phyloP scores from a whole-genome alignment of 441 rosid genomes.

The Gossypium davidsonii region DNA sequence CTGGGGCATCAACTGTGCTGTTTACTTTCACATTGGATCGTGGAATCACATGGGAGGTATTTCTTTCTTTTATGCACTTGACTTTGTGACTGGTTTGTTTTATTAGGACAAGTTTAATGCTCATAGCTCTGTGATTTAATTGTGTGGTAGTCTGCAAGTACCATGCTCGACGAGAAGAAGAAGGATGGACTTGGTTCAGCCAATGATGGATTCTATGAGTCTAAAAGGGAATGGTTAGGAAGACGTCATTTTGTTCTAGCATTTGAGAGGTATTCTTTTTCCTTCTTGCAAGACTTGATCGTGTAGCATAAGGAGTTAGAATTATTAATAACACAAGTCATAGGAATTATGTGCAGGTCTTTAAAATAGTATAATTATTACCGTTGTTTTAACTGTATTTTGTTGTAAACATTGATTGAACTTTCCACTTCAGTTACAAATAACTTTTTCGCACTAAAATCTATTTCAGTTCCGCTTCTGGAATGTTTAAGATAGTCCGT shows the following conservation, averaged over 20 bases:
- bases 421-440: background rate
- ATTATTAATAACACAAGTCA: background rate
- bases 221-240: slow-evolving; percentile 97
- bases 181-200: slow-evolving; percentile 77
- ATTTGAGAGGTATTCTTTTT: slow-evolving; percentile 67
- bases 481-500: slow-evolving; percentile 79
- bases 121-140: slow-evolving; percentile 11
- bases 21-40: slow-evolving; percentile 89
- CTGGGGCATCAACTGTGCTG: slow-evolving; percentile 88
- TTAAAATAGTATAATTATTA: background rate
- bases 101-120: background rate
- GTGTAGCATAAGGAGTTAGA: background rate
- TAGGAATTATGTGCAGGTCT: background rate
- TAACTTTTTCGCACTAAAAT: slow-evolving; percentile 17
- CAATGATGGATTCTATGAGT: slow-evolving; percentile 89
- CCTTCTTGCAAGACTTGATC: slow-evolving; percentile 1
- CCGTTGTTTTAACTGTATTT: background rate
- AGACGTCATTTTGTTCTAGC: slow-evolving; percentile 85
- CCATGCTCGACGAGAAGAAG: slow-evolving; percentile 70
- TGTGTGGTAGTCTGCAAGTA: slow-evolving; percentile 64
- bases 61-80: slow-evolving; percentile 6
- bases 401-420: background rate
- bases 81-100: slow-evolving; percentile 11
- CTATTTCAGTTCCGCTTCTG: slow-evolving; percentile 63
- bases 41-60: slow-evolving; percentile 94